These are phyloP conservation scores for Ophiostoma pallidulum DNA, from an alignment of 2,329 filamentous ascomycete genomes.

Conservation along the genomic window DNA sequence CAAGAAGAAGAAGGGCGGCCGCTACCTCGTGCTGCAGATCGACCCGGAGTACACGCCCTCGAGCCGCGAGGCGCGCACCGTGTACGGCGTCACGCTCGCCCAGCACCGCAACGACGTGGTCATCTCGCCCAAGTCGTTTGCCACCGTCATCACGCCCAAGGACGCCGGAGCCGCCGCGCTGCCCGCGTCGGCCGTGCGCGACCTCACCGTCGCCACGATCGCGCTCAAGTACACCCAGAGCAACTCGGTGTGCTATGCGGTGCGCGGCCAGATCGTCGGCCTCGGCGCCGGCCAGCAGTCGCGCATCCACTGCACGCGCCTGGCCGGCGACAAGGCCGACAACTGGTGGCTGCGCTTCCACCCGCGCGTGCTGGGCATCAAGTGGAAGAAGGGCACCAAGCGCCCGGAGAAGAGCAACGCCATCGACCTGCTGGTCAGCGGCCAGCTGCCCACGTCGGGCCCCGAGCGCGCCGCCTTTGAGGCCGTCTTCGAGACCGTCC, in stretches of 20 bases:
- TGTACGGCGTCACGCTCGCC: slow-evolving; percentile 80
- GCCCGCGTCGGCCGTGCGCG: slow-evolving; percentile 72
- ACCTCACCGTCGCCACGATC: slow-evolving; percentile 91
- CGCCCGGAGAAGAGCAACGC: slow-evolving; percentile 96
- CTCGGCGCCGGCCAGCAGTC: slow-evolving; percentile 95
- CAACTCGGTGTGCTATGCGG: slow-evolving; percentile 96
- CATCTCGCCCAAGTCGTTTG: slow-evolving; percentile 80
- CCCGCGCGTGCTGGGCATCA: slow-evolving; percentile 73
- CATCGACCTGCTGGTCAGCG: slow-evolving; percentile 89
- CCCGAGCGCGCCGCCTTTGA: slow-evolving; percentile 82
- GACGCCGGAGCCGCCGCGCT: slow-evolving; percentile 59
- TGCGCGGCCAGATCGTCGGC: slow-evolving; percentile 87
- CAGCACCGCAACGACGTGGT: slow-evolving; percentile 90
- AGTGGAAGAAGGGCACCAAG: slow-evolving; percentile 98
- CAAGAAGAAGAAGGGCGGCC: slow-evolving; percentile 96
- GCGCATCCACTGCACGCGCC: slow-evolving; percentile 94
- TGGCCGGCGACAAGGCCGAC: slow-evolving; percentile 96
- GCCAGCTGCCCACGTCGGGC: slow-evolving; percentile 73
- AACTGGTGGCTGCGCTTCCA: slow-evolving; percentile 99
- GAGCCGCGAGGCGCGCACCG: slow-evolving; percentile 72
- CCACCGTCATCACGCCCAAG: slow-evolving; percentile 77
- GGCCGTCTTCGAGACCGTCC: slow-evolving; percentile 81
- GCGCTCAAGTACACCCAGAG: slow-evolving; percentile 98
- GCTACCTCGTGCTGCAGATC: slow-evolving; percentile 93
- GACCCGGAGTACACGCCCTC: slow-evolving; percentile 76